A percentile compares a stretch with the other conserved stretches of the same genome.
phyloP scores from a whole-genome alignment of 2,329 filamentous ascomycete genomes.

The Penicillium concentricum region DNA sequence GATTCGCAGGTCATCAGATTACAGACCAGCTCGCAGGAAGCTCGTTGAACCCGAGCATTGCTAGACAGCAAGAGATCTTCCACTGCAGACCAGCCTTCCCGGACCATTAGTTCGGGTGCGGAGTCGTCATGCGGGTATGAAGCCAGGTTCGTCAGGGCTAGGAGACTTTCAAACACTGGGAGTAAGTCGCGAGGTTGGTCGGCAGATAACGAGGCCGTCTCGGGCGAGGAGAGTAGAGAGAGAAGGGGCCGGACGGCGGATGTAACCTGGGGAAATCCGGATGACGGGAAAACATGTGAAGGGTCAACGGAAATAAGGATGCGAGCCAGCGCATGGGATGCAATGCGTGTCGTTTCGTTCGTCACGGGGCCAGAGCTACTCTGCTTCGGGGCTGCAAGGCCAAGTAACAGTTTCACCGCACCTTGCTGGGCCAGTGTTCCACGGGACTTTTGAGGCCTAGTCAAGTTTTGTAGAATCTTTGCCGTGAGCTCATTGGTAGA shows the following conservation, averaged over 20 bases:
- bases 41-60: conserved; percentile 75
- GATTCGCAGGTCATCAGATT: conserved; percentile 63
- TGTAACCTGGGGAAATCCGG: conserved; percentile 67
- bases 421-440: conserved; percentile 88
- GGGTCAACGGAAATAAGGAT: conserved; percentile 87
- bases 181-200: conserved; percentile 70
- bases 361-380: conserved; percentile 40
- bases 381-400: conserved; percentile 54
- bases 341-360: conserved; percentile 52
- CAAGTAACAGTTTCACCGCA: conserved; percentile 79
- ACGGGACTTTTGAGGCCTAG: conserved; percentile 70
- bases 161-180: conserved; percentile 83
- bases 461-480: conserved; percentile 74
- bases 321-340: conserved; percentile 78
- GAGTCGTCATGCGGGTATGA: conserved; percentile 52
- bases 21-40: conserved; percentile 84
- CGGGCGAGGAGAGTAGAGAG: conserved; percentile 68
- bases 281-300: conserved; percentile 75
- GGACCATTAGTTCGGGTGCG: conserved; percentile 68
- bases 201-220: conserved; percentile 51
- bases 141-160: conserved; percentile 91
- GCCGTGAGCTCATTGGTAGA: conserved; percentile 69
- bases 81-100: conserved; percentile 69
- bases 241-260: conserved; percentile 81
- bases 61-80: conserved; percentile 80